Conservation (phyloP, 257 asterid species). For the Primulina eburnea region DNA sequence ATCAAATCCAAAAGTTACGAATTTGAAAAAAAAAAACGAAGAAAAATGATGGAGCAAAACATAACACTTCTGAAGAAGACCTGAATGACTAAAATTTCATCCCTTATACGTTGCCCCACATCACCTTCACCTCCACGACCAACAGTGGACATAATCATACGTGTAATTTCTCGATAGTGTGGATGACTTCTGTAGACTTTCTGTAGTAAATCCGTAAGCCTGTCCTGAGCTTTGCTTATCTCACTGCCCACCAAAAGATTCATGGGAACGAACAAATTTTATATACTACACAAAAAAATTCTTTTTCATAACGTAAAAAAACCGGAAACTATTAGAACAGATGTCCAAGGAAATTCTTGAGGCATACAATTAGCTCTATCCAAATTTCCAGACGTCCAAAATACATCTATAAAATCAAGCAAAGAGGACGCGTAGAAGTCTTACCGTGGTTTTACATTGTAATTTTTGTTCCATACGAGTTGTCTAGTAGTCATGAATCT, state of each 20-base stretch:
- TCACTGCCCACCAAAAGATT: slow-evolving; percentile 55
- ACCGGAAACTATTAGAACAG: slow-evolving; percentile 3
- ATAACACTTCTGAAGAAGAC: slow-evolving; percentile 31
- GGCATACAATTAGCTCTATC: slow-evolving; percentile 3
- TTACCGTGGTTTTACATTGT: slow-evolving; percentile 98
- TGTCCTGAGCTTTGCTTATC: slow-evolving; percentile 96
- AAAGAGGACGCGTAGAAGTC: slow-evolving; percentile 23
- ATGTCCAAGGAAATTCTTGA: slow-evolving; percentile 4
- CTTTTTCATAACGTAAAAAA: slow-evolving; percentile 21
- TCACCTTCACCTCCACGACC: slow-evolving; percentile 99
- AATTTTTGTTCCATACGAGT: slow-evolving; percentile 95
- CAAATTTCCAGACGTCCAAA: slow-evolving; percentile 7
- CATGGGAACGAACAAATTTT: slow-evolving; percentile 12
- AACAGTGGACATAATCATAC: slow-evolving; percentile 94
- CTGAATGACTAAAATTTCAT: slow-evolving; percentile 96
- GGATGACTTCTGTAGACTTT: slow-evolving; percentile 57
- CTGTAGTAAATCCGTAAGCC: slow-evolving; percentile 87
- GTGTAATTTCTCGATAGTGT: slow-evolving; percentile 67
- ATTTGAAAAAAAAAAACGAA: slow-evolving; percentile 3
- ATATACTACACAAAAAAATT: not conserved
- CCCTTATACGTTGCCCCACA: slow-evolving; percentile 98
- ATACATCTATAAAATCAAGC: slow-evolving; percentile 12
- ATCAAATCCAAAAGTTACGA: slow-evolving; percentile 6
- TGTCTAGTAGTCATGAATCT: slow-evolving; percentile 98
- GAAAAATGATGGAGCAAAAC: not conserved